Percentiles rank a stretch among this genome's conserved stretches.
Evolutionary conservation across 768 basidiomycete genomes (phyloP).

Genomic region (Psilocybe cyanescens): DNA sequence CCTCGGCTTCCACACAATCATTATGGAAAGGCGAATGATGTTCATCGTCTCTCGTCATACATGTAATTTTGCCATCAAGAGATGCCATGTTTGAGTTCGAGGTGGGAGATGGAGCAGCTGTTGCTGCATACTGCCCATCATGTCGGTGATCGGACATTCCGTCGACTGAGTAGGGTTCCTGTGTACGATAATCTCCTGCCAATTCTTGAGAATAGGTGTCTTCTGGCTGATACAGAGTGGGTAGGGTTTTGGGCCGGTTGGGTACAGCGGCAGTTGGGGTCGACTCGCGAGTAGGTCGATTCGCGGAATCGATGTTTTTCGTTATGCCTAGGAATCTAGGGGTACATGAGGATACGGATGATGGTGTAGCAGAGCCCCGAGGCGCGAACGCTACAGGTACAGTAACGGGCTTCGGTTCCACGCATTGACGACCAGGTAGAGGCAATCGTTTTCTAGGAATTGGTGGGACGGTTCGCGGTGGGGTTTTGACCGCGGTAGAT

Average conservation of each 20-base stretch:
- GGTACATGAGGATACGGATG: neutral
- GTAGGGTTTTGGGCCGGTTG: neutral
- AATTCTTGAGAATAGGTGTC: neutral
- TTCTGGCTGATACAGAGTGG: neutral
- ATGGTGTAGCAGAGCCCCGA: neutral
- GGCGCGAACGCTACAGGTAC: conserved; percentile 6
- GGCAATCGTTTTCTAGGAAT: neutral
- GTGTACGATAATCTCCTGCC: neutral
- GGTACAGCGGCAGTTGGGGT: neutral
- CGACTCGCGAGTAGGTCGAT: neutral
- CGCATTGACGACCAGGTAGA: neutral
- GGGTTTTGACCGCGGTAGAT: too few relatives aligned
- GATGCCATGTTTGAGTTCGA: neutral
- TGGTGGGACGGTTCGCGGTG: neutral
- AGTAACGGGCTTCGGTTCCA: neutral
- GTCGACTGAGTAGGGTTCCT: neutral
- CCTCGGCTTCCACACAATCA: neutral
- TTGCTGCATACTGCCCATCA: neutral
- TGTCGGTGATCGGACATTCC: neutral
- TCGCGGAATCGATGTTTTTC: neutral
- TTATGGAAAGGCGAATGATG: neutral
- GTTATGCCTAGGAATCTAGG: neutral
- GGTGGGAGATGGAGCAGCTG: neutral
- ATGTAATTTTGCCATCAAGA: neutral
- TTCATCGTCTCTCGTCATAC: neutral